phyloP scores from a whole-genome alignment of 179 eudicot species.

The Silene vulgaris region DNA sequence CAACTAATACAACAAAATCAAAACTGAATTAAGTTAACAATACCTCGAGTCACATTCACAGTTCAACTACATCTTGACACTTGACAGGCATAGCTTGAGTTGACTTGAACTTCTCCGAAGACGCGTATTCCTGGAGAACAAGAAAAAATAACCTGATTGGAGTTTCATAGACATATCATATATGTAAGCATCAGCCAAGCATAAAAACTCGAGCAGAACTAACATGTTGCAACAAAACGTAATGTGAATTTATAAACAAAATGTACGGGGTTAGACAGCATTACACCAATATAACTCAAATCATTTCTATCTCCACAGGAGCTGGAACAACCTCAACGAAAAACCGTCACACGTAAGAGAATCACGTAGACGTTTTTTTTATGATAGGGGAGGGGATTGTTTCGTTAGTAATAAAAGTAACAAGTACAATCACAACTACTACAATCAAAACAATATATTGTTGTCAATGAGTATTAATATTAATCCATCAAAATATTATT shows the following conservation, averaged over 20 bases:
- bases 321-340: background rate
- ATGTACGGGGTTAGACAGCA: background rate
- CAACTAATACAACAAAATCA: slow-evolving; percentile 7
- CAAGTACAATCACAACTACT: too few species aligned
- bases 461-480: too few species aligned
- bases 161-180: background rate
- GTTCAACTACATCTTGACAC: slow-evolving; percentile 8
- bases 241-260: background rate
- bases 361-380: background rate
- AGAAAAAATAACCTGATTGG: background rate
- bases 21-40: background rate
- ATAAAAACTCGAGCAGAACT: background rate
- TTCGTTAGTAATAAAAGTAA: too few species aligned
- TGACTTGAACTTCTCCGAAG: slow-evolving; percentile 7
- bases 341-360: background rate
- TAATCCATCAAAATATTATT: too few species aligned
- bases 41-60: slow-evolving; percentile 21
- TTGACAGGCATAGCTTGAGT: slow-evolving; percentile 5
- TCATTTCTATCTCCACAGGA: background rate
- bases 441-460: too few species aligned
- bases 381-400: too few species aligned
- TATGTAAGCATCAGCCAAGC: background rate
- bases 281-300: too few species aligned
- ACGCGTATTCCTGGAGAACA: slow-evolving; percentile 15
- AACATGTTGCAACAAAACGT: background rate